Evolutionary conservation across 352 stramenopile species (phyloP).

Genomic region (Globisporangium irregulare): DNA sequence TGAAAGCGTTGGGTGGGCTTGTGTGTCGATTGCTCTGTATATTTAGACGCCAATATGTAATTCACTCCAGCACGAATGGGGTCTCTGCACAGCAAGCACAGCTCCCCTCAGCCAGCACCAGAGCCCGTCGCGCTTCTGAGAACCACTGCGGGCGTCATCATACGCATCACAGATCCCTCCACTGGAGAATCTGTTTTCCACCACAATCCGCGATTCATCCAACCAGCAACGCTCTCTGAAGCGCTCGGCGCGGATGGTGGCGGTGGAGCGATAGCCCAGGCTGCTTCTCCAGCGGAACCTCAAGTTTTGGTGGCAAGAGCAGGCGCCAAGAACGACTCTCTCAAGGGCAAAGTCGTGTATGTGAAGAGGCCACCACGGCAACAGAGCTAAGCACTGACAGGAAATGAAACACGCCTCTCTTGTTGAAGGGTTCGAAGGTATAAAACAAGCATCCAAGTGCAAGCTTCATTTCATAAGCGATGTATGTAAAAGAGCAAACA

Average conservation of each 20-base stretch:
- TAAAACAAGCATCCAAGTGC: neutral
- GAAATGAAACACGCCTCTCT: neutral
- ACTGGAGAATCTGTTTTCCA: slow-evolving; percentile 35
- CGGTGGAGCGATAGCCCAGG: neutral
- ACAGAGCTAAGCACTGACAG: neutral
- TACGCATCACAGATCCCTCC: slow-evolving; percentile 28
- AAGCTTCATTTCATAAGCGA: neutral
- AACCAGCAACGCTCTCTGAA: slow-evolving; percentile 12
- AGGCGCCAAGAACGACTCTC: slow-evolving; percentile 35
- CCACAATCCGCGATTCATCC: slow-evolving; percentile 39
- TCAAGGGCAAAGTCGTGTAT: slow-evolving; percentile 61
- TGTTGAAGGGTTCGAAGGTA: neutral
- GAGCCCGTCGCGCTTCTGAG: slow-evolving; percentile 40
- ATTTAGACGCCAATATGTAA: slow-evolving; percentile 10
- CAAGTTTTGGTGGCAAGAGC: slow-evolving; percentile 36
- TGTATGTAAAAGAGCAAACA: neutral
- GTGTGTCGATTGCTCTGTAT: slow-evolving; percentile 6
- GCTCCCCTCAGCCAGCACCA: slow-evolving; percentile 20
- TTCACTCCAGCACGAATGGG: slow-evolving; percentile 26
- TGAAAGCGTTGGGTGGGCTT: neutral
- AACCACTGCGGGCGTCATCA: slow-evolving; percentile 50
- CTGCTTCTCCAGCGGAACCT: neutral
- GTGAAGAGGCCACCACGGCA: slow-evolving; percentile 40
- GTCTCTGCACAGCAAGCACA: slow-evolving; percentile 26
- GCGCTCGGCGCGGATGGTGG: slow-evolving; percentile 6